These are phyloP conservation scores for Zopfochytrium polystomum DNA, from an alignment of 371 early-diverging fungal genomes.

Conservation along the genomic window DNA sequence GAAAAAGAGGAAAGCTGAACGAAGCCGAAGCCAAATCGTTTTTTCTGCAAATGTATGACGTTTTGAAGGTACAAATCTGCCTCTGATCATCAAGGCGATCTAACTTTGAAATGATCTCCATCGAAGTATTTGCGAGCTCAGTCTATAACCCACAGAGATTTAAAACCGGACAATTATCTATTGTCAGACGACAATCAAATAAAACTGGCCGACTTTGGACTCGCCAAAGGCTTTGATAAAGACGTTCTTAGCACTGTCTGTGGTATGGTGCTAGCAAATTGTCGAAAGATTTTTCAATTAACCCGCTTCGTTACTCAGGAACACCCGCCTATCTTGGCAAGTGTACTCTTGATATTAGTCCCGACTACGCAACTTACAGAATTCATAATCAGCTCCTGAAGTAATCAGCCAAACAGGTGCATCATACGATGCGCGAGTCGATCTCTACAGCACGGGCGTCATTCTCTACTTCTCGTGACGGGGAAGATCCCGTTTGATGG, in stretches of 20 bases:
- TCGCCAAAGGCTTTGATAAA: constrained; percentile 75
- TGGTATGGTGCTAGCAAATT: constrained; percentile 3
- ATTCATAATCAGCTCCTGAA: constrained; percentile 27
- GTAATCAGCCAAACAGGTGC: constrained; percentile 4
- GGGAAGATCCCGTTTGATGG: constrained; percentile 22
- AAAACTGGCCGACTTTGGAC: constrained; percentile 97
- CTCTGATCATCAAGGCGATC: constrained; percentile 53
- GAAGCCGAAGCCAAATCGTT: constrained; percentile 75
- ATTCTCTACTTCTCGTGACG: constrained; percentile 33
- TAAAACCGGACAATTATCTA: constrained; percentile 77
- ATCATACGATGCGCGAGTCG: constrained; percentile 30
- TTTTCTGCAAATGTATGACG: constrained; percentile 52
- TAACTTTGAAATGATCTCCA: constrained; percentile 17
- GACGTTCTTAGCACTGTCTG: constrained; percentile 15
- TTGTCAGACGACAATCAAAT: constrained; percentile 73
- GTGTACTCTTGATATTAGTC: not conserved
- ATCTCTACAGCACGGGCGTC: constrained; percentile 34
- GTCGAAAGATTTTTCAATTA: not conserved
- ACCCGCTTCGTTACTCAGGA: constrained; percentile 4
- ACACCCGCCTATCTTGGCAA: constrained; percentile 23
- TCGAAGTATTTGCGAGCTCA: constrained; percentile 45
- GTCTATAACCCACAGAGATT: constrained; percentile 58
- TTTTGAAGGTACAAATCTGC: constrained; percentile 28
- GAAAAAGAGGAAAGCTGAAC: not conserved
- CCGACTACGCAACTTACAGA: too few species aligned